Evolutionary conservation across 139 green algal genomes (phyloP), one percentile per base, ranked within the genome.

Genomic region (Yamagishiella unicocca): DNA sequence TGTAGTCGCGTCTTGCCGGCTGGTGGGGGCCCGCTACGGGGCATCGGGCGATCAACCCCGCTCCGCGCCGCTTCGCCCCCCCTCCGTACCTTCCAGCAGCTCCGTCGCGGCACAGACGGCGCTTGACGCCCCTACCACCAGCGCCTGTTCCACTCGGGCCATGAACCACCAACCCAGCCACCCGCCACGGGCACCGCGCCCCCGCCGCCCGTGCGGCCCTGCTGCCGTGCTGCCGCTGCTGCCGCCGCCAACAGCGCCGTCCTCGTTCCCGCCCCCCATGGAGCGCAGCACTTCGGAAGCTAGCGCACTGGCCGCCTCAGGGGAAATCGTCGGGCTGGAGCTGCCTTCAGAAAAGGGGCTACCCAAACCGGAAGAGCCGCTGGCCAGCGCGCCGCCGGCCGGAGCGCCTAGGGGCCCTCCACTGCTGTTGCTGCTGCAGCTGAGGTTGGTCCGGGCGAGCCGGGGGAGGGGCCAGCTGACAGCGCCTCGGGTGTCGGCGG

Each of bases 61-160:
- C n/a, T 58, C 50, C 50, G 50, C 50, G 17, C 50, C 50, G 14
- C 17, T 58, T 35, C 29, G 35, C 29, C 33, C 33, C 6, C 33
- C n/a, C n/a, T 8, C 7, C 77, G 27, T 31, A 84, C 77, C 77
- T 73, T n/a, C 58, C 77, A 84, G 77, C 37, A 84, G 77, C 77
- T 84, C 77, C 6, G 25, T 27, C 5, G 55, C 25, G 8, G 25
- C 77, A 22, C 37, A 43, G 27, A 73, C 27, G 14, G 37, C 38
- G n/a, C 77, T 84, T 7, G 55, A 25, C 37, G 77, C 77, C 37
- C 40, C 25, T 38, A 84, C 55, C 4, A 64, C n/a, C 77, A 84
- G 77, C 38, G 38, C 38, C 77, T 1, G 2, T 25, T 84, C 77
- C 8, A 4, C 55, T 12, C 4, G 12, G 2, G 24, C 55, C 77